Base-by-base conservation (phyloP, 163 green algal species). In the Prototheca wickerhamii region DNA sequence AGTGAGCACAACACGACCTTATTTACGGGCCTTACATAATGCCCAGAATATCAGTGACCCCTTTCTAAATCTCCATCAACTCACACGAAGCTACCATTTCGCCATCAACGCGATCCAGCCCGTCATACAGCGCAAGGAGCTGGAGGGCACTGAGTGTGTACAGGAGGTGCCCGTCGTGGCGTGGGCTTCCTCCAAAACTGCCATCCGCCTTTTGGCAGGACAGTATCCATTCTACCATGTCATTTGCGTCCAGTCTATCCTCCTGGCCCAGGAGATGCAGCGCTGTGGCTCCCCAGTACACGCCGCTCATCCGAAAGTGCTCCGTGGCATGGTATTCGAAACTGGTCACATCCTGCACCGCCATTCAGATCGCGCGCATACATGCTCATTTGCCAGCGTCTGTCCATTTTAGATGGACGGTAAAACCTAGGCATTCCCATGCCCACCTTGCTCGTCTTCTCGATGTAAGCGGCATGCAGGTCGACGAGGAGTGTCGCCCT, bases 231-330 rank as follows among this genome's bases (percentile, higher is more conserved):
- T 58, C 44, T 0, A 87, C 10, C 3, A 76, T 17, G 20, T 46
- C 29, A 3, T 80, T 55, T 1, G 49, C 33, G 60, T 96, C 84
- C 71, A 97, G 82, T 2, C 83, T 63, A 3, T 86, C 65, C 21
- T 89, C 60, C 0, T 68, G 49, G 17, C 75, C 81, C 46, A 94
- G 53, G 15, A 96, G 71, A 29, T 80, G 67, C 79, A 99, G 82
- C 5, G 89, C 89, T 4, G 86, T 88, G n/a, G 96, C 65, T 29
- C 91, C 92, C 93, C 93, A 99, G 72, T 99, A 99, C 44, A 96
- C 85, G 42, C 93, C 93, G 56, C 82, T 94, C 82, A 98, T 87
- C 56, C 93, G 87, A 52, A 99, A 94, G 70, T 99, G 93, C 74
- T 98, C 93, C 2, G 89, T 97, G 4, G 83, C 83, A 25, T 90